Evolutionary conservation across 495 filamentous ascomycete species (phyloP), one percentile per base, ranked within the genome.

Genomic region (Barbatosphaeria neglecta): DNA sequence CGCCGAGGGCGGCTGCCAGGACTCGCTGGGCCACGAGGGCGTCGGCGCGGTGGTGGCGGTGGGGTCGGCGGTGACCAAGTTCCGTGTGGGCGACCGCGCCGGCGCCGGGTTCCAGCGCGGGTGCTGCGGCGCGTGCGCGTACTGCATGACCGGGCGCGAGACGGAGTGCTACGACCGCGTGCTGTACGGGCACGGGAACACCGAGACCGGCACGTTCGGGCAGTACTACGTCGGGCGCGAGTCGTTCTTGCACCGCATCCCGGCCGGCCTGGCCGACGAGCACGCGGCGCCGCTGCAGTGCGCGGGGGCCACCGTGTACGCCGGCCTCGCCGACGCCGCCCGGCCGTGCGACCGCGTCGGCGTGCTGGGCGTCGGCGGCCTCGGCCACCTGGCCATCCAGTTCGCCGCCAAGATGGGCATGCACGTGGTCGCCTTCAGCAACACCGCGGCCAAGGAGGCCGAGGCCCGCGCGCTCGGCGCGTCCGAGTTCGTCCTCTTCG

Each of bases 371-470:
- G 59, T 82, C 13, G 78, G 78, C 23, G 78, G 77, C 10, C 65
- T 82, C 0, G 78, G 78, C 8, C 77, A 82, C 57, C 49, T 81
- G 42, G 77, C 77, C 4, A 76, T 82, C 48, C 73, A 79, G 60
- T 73, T 77, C 33, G 77, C 76, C 9, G 52, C 63, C 22, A 75
- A 76, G 52, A 74, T 77, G 70, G 78, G 78, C 7, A 73, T 63
- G 50, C 68, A 74, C 17, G 78, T 81, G 1, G 70, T 81, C 3
- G 78, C 77, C 0, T 60, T 81, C 19, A 76, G 71, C 4, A 61
- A 67, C 24, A 67, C 64, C 4, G 68, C 77, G 38, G 50, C 55
- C 25, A 82, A 82, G 66, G 63, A 67, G 17, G 62, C 68, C 22
- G 75, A 81, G 51, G 78, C 78, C 0, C 55, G 69, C 41, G 49